Evolutionary conservation across 2,329 filamentous ascomycete species (phyloP).

Genomic region (Venturia effusa): DNA sequence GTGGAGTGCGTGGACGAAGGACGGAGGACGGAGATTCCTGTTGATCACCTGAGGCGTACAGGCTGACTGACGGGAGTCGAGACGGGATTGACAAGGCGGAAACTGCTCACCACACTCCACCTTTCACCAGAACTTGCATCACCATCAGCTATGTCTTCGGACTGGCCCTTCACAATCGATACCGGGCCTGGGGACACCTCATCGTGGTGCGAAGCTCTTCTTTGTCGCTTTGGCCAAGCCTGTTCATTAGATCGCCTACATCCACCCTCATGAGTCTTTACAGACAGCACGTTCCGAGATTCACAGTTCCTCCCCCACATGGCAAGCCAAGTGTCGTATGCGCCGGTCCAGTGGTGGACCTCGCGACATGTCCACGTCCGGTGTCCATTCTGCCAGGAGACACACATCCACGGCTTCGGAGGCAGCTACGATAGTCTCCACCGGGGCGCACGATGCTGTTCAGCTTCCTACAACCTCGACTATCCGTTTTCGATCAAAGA

Average conservation of each 20-base stretch:
- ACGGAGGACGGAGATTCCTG: too few relatives aligned
- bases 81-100: too few relatives aligned
- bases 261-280: neutral
- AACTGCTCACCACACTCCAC: neutral
- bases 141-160: neutral
- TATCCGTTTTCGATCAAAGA: constrained; percentile 1
- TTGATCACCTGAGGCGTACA: too few relatives aligned
- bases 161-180: neutral
- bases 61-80: too few relatives aligned
- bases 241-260: too few relatives aligned
- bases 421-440: neutral
- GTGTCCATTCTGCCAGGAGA: neutral
- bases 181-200: neutral
- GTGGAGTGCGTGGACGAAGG: too few relatives aligned
- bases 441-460: neutral
- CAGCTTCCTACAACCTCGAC: neutral
- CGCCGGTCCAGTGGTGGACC: constrained; percentile 1
- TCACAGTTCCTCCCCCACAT: neutral
- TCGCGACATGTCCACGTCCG: neutral
- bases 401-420: neutral
- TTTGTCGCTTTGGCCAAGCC: too few relatives aligned
- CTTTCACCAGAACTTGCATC: neutral
- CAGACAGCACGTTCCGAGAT: neutral
- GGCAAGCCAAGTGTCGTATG: neutral
- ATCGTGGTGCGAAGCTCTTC: neutral